Evolutionary conservation across 768 basidiomycete species (phyloP).

Genomic region (Mycena rebaudengoi): DNA sequence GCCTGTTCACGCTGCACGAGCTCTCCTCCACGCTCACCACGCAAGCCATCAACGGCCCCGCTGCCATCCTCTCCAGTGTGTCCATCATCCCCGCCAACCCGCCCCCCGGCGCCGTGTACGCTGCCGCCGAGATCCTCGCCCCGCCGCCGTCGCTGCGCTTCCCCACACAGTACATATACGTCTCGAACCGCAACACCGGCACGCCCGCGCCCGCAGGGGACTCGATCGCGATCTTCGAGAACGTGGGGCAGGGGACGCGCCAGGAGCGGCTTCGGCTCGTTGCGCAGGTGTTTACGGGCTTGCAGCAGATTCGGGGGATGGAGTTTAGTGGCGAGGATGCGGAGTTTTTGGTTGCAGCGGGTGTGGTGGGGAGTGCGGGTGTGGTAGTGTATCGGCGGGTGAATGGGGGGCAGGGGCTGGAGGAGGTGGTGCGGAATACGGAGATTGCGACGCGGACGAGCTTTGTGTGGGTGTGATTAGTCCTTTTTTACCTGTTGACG

Average conservation of each 20-base stretch:
- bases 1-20: slow-evolving; percentile 55
- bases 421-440: slow-evolving; percentile 60
- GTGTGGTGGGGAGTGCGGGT: slow-evolving; percentile 62
- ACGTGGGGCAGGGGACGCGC: slow-evolving; percentile 43
- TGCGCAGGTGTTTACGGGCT: slow-evolving; percentile 56
- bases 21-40: slow-evolving; percentile 53
- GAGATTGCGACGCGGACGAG: slow-evolving; percentile 59
- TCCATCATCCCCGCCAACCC: slow-evolving; percentile 47
- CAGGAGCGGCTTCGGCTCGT: slow-evolving; percentile 46
- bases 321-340: slow-evolving; percentile 51
- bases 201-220: slow-evolving; percentile 48
- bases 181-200: slow-evolving; percentile 57
- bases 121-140: slow-evolving; percentile 57
- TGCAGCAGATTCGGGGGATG: slow-evolving; percentile 60
- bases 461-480: slow-evolving; percentile 55
- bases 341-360: slow-evolving; percentile 63
- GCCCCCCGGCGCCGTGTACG: slow-evolving; percentile 47
- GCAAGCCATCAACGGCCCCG: slow-evolving; percentile 53
- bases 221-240: slow-evolving; percentile 59
- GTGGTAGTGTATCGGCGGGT: slow-evolving; percentile 64
- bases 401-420: slow-evolving; percentile 59
- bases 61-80: slow-evolving; percentile 46
- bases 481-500: too few species aligned
- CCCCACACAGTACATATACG: slow-evolving; percentile 51
- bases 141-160: slow-evolving; percentile 43